These are phyloP conservation scores for Fremontodendron californicum DNA, from an alignment of 345 rosid species.

Conservation along the genomic window DNA sequence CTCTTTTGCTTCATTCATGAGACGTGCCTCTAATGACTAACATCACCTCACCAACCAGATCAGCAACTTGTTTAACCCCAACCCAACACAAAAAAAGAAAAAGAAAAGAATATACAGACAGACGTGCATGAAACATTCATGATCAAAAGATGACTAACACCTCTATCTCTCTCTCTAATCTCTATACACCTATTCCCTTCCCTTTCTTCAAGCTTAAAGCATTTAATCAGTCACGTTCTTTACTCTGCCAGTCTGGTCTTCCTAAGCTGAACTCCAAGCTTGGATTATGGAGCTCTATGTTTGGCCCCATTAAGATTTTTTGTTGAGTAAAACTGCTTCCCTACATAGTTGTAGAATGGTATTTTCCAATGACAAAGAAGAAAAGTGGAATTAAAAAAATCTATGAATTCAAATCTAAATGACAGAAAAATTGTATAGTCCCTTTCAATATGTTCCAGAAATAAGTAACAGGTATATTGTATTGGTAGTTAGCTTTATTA, in stretches of 20 bases:
- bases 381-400: neutral
- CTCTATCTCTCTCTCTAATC: neutral
- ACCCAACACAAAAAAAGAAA: neutral
- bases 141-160: neutral
- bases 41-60: constrained; percentile 5
- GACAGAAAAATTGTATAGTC: neutral
- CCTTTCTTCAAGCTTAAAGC: neutral
- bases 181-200: neutral
- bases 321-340: constrained; percentile 23
- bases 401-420: neutral
- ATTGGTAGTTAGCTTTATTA: neutral
- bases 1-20: neutral
- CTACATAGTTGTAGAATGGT: constrained; percentile 10
- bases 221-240: constrained; percentile 18
- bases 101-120: neutral
- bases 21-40: neutral
- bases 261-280: constrained; percentile 52
- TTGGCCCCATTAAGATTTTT: constrained; percentile 6
- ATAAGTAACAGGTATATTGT: neutral
- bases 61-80: neutral
- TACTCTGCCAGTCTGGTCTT: constrained; percentile 32
- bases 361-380: no score
- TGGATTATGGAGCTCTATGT: constrained; percentile 20
- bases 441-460: neutral
- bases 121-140: neutral